Evolutionary conservation across 2,329 filamentous ascomycete genomes (phyloP), one percentile per base, ranked within the genome.

Genomic region (Aspergillus costaricaensis): DNA sequence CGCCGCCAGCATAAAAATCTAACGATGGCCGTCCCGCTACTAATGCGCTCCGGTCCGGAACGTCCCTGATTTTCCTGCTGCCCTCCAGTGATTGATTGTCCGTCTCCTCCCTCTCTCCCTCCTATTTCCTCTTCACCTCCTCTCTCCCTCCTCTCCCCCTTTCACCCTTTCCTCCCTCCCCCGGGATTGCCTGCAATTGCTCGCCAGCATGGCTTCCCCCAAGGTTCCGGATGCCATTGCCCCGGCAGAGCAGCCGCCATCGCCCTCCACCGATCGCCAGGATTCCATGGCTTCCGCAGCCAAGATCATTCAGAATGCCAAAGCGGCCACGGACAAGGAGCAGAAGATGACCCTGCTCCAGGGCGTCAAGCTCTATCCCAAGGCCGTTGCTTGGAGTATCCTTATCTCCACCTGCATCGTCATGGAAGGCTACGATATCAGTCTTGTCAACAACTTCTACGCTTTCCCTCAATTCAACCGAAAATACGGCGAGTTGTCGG

Each of bases 361-460:
- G 79, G 92, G 91, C 63, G 83, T 96, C 74, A 86, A 82, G 71
- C 82, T 95, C 25, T 96, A 96, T 72, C 92, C 91, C 60, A 94
- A 96, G 80, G 92, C 92, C 21, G 88, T 96, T 59, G 84, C 80
- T 21, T 96, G 91, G 91, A 91, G 88, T 68, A 71, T 96, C 54
- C 80, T 96, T 61, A 93, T 96, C 75, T 94, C 90, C n/a, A 94
- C 91, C 0, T 93, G 90, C 73, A 95, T 96, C 70, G 87, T 86
- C 69, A 96, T 96, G 92, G 92, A 96, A 76, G 92, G 91, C 36
- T 96, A 93, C 79, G 91, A 96, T 72, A 82, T 95, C 60, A 88
- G 86, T 69, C 80, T 96, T 56, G 86, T 95, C 69, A 91, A 89
- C 80, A 93, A 93, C 76, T 92, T 95, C 72, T 93, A 86, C 78